These are phyloP conservation scores for Curvularia sp. DNA, from an alignment of 2,329 filamentous ascomycete genomes.

Conservation along the genomic window DNA sequence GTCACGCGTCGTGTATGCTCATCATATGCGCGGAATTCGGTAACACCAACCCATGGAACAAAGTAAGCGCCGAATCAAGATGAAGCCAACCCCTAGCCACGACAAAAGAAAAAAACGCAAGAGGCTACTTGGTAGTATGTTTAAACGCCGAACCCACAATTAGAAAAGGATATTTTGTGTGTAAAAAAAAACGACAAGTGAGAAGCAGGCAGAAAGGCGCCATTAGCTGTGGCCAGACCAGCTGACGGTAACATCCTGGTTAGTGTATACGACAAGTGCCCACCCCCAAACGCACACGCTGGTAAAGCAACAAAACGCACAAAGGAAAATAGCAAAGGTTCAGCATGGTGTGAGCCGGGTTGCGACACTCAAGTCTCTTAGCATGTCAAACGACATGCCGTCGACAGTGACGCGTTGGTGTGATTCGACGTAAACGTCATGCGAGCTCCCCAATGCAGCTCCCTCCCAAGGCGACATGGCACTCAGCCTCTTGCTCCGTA, in stretches of 20 bases:
- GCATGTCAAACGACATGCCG: constrained; percentile 48
- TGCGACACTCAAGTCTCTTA: constrained; percentile 38
- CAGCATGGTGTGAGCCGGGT: constrained; percentile 38
- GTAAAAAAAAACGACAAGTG: constrained; percentile 15
- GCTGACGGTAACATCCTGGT: constrained; percentile 29
- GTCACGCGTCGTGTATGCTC: constrained; percentile 39
- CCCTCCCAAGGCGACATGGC: constrained; percentile 48
- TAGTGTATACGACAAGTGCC: constrained; percentile 19
- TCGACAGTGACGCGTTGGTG: constrained; percentile 45
- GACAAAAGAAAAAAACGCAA: constrained; percentile 14
- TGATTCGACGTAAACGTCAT: constrained; percentile 44
- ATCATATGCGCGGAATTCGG: constrained; percentile 25
- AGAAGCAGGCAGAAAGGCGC: constrained; percentile 18
- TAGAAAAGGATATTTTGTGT: constrained; percentile 2
- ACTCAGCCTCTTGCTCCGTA: constrained; percentile 32
- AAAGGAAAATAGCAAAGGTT: constrained; percentile 3
- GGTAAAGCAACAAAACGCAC: constrained; percentile 18
- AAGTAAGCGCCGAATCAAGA: constrained; percentile 5
- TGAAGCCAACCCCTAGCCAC: background rate
- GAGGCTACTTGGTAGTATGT: constrained; percentile 14
- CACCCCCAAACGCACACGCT: constrained; percentile 22
- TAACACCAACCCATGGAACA: constrained; percentile 7
- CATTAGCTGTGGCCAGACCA: constrained; percentile 31
- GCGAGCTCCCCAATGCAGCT: constrained; percentile 36
- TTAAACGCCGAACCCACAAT: background rate